Percentiles rank a stretch among this genome's conserved stretches.
Evolutionary conservation across 768 basidiomycete species (phyloP).

Genomic region (Termitomyces sp.): DNA sequence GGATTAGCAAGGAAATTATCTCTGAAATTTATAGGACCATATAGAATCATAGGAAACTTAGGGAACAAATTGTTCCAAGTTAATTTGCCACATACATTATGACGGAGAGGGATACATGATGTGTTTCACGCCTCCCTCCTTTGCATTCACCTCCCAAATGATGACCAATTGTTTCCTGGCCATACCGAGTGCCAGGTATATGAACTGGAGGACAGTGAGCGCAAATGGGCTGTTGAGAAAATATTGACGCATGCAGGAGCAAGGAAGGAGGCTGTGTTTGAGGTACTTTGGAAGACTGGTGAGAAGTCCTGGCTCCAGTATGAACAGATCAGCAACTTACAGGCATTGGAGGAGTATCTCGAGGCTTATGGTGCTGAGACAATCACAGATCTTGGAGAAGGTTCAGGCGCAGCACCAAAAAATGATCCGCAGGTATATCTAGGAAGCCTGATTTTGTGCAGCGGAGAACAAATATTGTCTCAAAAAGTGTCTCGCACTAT

Average conservation of each 20-base stretch:
- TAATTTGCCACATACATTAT: background rate
- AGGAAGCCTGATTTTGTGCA: too few species aligned
- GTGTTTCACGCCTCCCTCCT: background rate
- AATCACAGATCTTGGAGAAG: too few species aligned
- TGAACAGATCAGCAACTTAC: too few species aligned
- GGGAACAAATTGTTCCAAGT: background rate
- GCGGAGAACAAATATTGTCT: too few species aligned
- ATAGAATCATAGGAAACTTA: background rate
- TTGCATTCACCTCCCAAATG: background rate
- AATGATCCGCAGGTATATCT: too few species aligned
- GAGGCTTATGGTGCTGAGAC: too few species aligned
- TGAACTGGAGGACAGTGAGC: background rate
- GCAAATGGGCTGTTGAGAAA: background rate
- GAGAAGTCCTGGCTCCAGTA: background rate
- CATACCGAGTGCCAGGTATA: background rate
- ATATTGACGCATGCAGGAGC: background rate
- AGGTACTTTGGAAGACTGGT: background rate
- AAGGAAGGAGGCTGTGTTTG: background rate
- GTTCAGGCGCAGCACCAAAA: too few species aligned
- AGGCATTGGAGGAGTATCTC: too few species aligned
- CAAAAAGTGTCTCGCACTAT: too few species aligned
- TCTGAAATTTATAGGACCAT: background rate
- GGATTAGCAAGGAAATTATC: background rate
- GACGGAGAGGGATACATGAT: background rate
- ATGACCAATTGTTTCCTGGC: background rate